Conservation (phyloP, 2,329 filamentous ascomycete genomes). For the Neurospora sp. region DNA sequence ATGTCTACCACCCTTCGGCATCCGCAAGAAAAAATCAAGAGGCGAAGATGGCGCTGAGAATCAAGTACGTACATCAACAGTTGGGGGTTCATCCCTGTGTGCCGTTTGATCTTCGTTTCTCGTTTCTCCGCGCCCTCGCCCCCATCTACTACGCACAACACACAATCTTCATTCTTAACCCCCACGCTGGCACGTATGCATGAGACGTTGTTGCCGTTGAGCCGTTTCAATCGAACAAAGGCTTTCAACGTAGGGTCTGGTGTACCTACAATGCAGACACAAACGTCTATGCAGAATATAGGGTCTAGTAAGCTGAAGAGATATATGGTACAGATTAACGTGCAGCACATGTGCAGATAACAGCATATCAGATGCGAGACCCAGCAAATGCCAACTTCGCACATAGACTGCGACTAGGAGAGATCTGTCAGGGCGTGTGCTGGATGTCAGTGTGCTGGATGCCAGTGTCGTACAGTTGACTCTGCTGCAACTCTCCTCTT, state of each 20-base stretch:
- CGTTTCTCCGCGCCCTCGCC: background rate
- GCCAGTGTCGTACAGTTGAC: background rate
- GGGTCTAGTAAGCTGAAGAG: background rate
- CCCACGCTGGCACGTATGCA: background rate
- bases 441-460: background rate
- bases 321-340: background rate
- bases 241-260: background rate
- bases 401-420: background rate
- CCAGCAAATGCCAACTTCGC: background rate
- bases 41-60: background rate
- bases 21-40: background rate
- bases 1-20: background rate
- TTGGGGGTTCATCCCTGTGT: background rate
- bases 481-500: background rate
- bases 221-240: background rate
- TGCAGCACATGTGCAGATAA: background rate
- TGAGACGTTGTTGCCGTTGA: background rate
- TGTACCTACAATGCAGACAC: background rate
- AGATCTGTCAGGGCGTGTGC: background rate
- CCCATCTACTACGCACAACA: background rate
- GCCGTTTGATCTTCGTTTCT: background rate
- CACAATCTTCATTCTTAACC: background rate
- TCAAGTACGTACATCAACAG: background rate
- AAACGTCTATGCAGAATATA: background rate
- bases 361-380: background rate